phyloP scores from a whole-genome alignment of 208 protist species.

The Leptomonas pyrrhocoris region DNA sequence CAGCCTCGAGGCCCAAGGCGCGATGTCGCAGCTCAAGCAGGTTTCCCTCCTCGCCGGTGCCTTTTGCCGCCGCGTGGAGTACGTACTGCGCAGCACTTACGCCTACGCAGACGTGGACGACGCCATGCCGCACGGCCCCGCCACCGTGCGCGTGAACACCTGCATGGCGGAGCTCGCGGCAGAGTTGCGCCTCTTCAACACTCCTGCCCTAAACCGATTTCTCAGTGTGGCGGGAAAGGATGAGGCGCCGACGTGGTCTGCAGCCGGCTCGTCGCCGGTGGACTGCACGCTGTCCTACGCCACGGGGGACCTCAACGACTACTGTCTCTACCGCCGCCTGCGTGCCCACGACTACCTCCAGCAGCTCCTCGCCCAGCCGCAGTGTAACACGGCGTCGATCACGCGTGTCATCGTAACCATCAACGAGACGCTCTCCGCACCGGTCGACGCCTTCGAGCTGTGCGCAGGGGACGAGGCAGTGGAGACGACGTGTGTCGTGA shows the following conservation, averaged over 20 bases:
- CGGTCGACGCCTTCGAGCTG: slow-evolving; percentile 20
- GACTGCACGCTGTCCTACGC: slow-evolving; percentile 47
- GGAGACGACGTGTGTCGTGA: slow-evolving; percentile 41
- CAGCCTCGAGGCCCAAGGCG: slow-evolving; percentile 12
- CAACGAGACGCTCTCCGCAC: slow-evolving; percentile 25
- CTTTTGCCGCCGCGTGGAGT: slow-evolving; percentile 44
- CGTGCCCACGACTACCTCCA: slow-evolving; percentile 41
- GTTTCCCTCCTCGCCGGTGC: slow-evolving; percentile 44
- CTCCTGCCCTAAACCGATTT: slow-evolving; percentile 19
- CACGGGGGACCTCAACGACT: slow-evolving; percentile 52
- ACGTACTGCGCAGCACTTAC: slow-evolving; percentile 36
- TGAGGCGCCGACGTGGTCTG: slow-evolving; percentile 4
- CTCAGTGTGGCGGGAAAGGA: not conserved
- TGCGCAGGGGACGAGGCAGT: slow-evolving; percentile 27
- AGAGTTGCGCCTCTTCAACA: slow-evolving; percentile 26
- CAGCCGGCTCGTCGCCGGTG: slow-evolving; percentile 15
- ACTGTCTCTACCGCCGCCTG: slow-evolving; percentile 35
- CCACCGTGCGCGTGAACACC: slow-evolving; percentile 14
- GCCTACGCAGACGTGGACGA: slow-evolving; percentile 34
- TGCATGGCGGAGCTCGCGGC: slow-evolving; percentile 33
- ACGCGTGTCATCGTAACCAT: slow-evolving; percentile 27
- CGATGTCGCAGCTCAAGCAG: slow-evolving; percentile 32
- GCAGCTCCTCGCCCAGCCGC: slow-evolving; percentile 35
- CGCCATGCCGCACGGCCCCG: slow-evolving; percentile 8
- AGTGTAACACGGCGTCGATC: slow-evolving; percentile 31